Evolutionary conservation across 257 asterid species (phyloP).

Genomic region (Mentha longifolia): DNA sequence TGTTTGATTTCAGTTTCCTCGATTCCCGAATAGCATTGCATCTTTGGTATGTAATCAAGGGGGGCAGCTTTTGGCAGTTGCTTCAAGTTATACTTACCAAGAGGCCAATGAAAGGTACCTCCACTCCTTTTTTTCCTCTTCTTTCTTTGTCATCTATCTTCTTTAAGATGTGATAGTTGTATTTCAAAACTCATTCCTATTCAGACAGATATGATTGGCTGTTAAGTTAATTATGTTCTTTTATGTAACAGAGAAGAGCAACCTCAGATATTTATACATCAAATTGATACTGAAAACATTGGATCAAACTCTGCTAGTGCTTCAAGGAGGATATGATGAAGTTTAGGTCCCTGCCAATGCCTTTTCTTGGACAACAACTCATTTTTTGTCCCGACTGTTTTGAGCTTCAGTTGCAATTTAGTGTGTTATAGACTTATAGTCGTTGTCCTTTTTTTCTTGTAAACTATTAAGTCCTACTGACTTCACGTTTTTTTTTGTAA

Average conservation of each 20-base stretch:
- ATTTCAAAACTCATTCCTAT: conserved; percentile 5
- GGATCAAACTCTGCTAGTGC: conserved; percentile 34
- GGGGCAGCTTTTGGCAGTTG: conserved; percentile 76
- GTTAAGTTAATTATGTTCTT: no score
- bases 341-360: neutral
- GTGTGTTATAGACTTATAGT: no score
- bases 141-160: neutral
- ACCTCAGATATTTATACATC: conserved; percentile 66
- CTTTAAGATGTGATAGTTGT: neutral
- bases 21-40: conserved; percentile 60
- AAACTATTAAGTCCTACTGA: no score
- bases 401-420: neutral
- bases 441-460: no score
- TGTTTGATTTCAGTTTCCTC: conserved; percentile 57
- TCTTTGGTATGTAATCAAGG: conserved; percentile 76
- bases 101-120: conserved; percentile 73
- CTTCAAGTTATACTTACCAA: conserved; percentile 77
- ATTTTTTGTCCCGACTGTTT: neutral
- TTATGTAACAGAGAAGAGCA: conserved; percentile 62
- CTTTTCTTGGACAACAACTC: neutral
- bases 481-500: no score
- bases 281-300: conserved; percentile 38
- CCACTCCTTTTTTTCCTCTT: conserved; percentile 5
- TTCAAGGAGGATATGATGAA: conserved; percentile 33
- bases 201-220: no score